A percentile compares a stretch with the other conserved stretches of the same genome.
phyloP scores from a whole-genome alignment of 345 rosid species.

The Combretum micranthum region DNA sequence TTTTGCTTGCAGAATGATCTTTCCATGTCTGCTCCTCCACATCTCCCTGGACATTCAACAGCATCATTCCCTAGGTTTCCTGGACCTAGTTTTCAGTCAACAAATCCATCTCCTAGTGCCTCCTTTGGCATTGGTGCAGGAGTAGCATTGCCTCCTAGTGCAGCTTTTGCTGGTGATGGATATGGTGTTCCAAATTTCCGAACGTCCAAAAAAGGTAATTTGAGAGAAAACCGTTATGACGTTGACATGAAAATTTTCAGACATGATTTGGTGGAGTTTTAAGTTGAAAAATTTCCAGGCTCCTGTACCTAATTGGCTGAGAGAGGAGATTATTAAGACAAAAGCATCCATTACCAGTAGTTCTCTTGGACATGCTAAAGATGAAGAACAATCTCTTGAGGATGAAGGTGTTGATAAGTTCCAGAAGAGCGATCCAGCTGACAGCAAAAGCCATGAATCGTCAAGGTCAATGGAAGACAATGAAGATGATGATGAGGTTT shows the following conservation, averaged over 20 bases:
- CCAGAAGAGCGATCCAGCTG: constrained; percentile 43
- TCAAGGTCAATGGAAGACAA: constrained; percentile 75
- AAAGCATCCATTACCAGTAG: constrained; percentile 62
- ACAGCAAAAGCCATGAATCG: constrained; percentile 62
- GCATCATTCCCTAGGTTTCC: constrained; percentile 68
- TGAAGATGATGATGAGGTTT: constrained; percentile 74
- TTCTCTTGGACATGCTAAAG: constrained; percentile 50
- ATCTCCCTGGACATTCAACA: constrained; percentile 51
- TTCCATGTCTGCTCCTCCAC: constrained; percentile 37
- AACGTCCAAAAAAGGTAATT: constrained; percentile 81
- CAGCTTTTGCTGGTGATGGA: constrained; percentile 65
- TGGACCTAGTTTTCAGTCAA: constrained; percentile 53
- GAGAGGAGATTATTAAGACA: constrained; percentile 85
- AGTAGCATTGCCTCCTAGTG: constrained; percentile 44
- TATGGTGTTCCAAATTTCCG: constrained; percentile 59
- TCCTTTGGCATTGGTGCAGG: constrained; percentile 51
- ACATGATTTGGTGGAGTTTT: constrained; percentile 12
- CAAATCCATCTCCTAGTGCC: constrained; percentile 41
- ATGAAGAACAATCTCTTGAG: constrained; percentile 46
- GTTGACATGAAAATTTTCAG: not conserved
- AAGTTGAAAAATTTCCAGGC: constrained; percentile 45
- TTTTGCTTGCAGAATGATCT: constrained; percentile 57
- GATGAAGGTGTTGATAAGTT: constrained; percentile 50
- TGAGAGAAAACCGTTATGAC: not conserved
- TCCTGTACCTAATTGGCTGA: constrained; percentile 94